These are phyloP conservation scores for Aspergillus indologenus DNA, from an alignment of 495 filamentous ascomycete species.

Conservation along the genomic window DNA sequence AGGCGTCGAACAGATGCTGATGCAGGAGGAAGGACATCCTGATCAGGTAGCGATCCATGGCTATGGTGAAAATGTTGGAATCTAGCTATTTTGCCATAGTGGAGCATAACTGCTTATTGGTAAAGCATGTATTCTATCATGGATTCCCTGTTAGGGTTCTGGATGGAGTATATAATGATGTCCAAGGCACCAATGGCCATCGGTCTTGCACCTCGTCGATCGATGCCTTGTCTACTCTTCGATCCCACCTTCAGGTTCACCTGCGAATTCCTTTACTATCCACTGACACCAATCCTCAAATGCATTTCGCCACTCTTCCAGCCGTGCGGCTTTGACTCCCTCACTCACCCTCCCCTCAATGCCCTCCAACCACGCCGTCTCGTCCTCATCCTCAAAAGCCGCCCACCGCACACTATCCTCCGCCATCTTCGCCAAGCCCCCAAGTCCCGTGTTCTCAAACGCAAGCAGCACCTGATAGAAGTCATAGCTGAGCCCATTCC, in stretches of 20 bases:
- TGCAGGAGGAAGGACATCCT: no score
- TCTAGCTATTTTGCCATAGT: no score
- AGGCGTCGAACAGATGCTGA: no score
- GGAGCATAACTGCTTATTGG: no score
- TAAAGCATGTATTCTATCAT: no score
- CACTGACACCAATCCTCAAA: conserved; percentile 18
- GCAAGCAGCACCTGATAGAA: conserved; percentile 90
- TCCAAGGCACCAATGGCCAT: no score
- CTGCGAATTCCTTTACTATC: conserved; percentile 13
- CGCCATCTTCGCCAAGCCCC: conserved; percentile 20
- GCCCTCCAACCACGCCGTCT: conserved; percentile 8
- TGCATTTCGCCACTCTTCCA: conserved; percentile 10
- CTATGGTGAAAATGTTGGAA: no score
- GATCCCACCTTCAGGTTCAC: not conserved
- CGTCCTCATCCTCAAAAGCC: conserved; percentile 15
- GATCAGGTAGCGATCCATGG: no score
- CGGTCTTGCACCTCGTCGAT: no score
- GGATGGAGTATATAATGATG: no score
- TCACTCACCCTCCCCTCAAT: not conserved
- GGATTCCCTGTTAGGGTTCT: no score
- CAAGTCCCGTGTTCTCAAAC: conserved; percentile 77
- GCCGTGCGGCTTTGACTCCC: not conserved
- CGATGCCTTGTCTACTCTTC: no score
- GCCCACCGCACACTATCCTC: conserved; percentile 18
- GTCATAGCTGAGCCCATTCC: conserved; percentile 77